These are phyloP conservation scores for Paraphoma chrysanthemicola DNA, from an alignment of 2,329 filamentous ascomycete species.

Conservation along the genomic window DNA sequence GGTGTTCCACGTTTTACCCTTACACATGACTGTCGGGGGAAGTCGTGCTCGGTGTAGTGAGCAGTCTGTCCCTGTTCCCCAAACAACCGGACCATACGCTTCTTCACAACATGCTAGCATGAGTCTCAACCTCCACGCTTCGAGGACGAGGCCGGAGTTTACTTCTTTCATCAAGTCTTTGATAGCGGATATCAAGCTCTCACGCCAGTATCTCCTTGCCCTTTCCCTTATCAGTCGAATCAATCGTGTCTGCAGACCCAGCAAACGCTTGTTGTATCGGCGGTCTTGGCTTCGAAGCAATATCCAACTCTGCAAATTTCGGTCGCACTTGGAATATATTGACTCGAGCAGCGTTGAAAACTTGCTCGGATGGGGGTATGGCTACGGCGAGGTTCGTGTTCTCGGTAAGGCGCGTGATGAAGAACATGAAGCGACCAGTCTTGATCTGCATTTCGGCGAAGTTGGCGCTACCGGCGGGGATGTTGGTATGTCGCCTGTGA, in stretches of 20 bases:
- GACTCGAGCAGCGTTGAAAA: constrained; percentile 88
- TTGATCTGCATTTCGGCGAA: constrained; percentile 84
- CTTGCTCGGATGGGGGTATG: constrained; percentile 86
- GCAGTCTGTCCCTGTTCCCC: too few relatives aligned
- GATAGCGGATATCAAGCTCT: background rate
- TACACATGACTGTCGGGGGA: too few relatives aligned
- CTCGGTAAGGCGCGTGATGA: constrained; percentile 93
- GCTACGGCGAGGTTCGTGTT: constrained; percentile 97
- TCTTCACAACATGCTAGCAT: too few relatives aligned
- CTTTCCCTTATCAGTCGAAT: constrained; percentile 24
- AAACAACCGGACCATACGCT: too few relatives aligned
- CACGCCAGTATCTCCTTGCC: constrained; percentile 19
- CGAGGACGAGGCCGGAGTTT: too few relatives aligned
- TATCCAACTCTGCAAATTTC: constrained; percentile 73
- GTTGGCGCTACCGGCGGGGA: constrained; percentile 81
- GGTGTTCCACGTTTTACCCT: too few relatives aligned
- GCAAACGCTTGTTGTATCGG: constrained; percentile 47
- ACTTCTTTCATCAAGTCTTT: too few relatives aligned
- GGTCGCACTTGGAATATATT: constrained; percentile 88
- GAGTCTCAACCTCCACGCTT: too few relatives aligned
- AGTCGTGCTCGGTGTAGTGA: too few relatives aligned
- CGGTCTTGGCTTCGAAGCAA: constrained; percentile 47
- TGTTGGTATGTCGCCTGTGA: constrained; percentile 76
- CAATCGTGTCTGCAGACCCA: constrained; percentile 37
- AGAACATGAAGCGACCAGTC: constrained; percentile 84